A percentile compares a stretch with the other conserved stretches of the same genome.
Conservation (phyloP, 306 rosid species). For the Cicer bijugum region DNA sequence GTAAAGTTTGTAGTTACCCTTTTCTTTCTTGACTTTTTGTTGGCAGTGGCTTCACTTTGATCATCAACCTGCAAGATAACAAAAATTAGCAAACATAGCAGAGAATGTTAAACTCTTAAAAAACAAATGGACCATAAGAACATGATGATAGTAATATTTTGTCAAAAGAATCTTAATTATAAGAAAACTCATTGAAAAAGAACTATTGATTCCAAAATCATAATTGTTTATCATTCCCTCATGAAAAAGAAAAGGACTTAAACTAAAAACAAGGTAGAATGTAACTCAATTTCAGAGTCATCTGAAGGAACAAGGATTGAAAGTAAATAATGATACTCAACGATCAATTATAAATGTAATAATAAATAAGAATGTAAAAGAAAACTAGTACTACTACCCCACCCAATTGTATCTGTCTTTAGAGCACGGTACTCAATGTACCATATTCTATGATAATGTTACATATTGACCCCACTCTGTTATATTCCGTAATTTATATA, state of each 20-base stretch:
- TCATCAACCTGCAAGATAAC: slow-evolving; percentile 49
- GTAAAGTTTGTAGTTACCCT: slow-evolving; percentile 53
- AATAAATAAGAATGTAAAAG: slow-evolving; percentile 2
- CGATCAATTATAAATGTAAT: slow-evolving; percentile 1
- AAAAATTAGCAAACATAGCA: background rate
- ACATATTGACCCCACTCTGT: background rate
- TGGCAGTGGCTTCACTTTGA: slow-evolving; percentile 50
- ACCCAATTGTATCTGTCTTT: background rate
- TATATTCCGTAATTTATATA: slow-evolving; percentile 28
- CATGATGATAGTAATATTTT: no score
- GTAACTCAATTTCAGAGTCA: background rate
- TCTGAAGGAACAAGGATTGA: background rate
- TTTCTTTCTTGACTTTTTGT: slow-evolving; percentile 69
- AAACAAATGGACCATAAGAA: background rate
- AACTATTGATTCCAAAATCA: no score
- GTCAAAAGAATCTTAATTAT: no score
- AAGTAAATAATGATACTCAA: background rate
- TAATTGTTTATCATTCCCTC: no score
- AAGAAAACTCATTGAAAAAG: no score
- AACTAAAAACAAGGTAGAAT: background rate
- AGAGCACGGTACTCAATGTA: slow-evolving; percentile 11
- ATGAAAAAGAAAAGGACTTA: background rate
- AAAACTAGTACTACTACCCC: background rate
- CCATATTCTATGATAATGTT: slow-evolving; percentile 2
- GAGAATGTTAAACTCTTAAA: background rate